A percentile compares a stretch with the other conserved stretches of the same genome.
Conservation (phyloP, 805 yeast species). For the Candida dendrica region DNA sequence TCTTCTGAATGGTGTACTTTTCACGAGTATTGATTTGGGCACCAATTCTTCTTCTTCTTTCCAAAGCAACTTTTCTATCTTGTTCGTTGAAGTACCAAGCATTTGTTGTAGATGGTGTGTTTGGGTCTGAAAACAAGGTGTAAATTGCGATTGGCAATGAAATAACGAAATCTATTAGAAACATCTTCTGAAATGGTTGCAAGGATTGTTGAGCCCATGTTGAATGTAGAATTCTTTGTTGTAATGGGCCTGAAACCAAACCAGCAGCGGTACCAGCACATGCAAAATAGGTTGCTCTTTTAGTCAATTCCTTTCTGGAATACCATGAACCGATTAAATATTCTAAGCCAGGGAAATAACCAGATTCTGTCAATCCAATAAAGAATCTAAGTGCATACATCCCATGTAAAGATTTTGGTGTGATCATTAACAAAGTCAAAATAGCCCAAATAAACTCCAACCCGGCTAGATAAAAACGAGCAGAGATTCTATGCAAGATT, state of each 20-base stretch:
- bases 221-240: conserved; percentile 19
- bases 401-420: conserved; percentile 14
- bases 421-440: conserved; percentile 25
- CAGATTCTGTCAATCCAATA: conserved; percentile 34
- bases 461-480: conserved; percentile 33
- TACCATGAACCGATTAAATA: conserved; percentile 30
- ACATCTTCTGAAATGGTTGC: conserved; percentile 33
- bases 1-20: conserved; percentile 29
- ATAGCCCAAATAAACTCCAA: conserved; percentile 36
- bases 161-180: conserved; percentile 33
- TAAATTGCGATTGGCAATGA: conserved; percentile 34
- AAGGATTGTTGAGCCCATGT: conserved; percentile 12
- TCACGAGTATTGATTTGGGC: conserved; percentile 33
- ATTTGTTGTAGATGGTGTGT: conserved; percentile 32
- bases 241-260: conserved; percentile 28
- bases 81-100: conserved; percentile 32
- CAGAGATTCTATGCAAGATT: conserved; percentile 30
- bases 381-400: conserved; percentile 25
- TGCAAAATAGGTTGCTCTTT: conserved; percentile 22
- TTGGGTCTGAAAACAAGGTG: conserved; percentile 32
- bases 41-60: conserved; percentile 31
- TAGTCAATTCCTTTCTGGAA: conserved; percentile 22
- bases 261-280: conserved; percentile 24
- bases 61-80: conserved; percentile 36
- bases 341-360: conserved; percentile 38